Evolutionary conservation across 2,329 filamentous ascomycete species (phyloP).

Genomic region (Cercospora zeae-maydis): DNA sequence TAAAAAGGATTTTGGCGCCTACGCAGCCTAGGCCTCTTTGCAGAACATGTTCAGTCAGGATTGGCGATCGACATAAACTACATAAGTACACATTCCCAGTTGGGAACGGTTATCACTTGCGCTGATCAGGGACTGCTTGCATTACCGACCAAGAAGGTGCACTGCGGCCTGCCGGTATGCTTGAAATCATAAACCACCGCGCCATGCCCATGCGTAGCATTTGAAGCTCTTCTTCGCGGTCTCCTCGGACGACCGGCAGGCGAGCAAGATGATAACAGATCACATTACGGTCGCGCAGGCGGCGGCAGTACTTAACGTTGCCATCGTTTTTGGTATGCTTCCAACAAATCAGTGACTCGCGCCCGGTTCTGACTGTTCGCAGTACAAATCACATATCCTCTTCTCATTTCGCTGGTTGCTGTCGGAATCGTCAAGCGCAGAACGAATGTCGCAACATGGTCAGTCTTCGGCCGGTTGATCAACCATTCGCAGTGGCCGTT

Average conservation of each 20-base stretch:
- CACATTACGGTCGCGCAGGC: slow-evolving; percentile 12
- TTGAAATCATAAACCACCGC: neutral
- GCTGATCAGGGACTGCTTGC: neutral
- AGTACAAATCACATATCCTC: slow-evolving; percentile 13
- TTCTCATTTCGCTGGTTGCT: slow-evolving; percentile 9
- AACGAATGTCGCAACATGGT: slow-evolving; percentile 15
- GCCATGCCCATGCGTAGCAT: neutral
- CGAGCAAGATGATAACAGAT: neutral
- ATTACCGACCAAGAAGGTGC: neutral
- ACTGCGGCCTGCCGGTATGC: neutral
- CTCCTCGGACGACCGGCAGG: neutral
- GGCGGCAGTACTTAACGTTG: slow-evolving; percentile 12
- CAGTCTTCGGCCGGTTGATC: slow-evolving; percentile 13
- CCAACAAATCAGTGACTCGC: neutral
- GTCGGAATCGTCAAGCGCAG: slow-evolving; percentile 8
- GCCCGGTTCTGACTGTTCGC: neutral
- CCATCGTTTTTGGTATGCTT: slow-evolving; percentile 6
- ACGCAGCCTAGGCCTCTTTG: too few relatives aligned
- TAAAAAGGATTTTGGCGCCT: neutral
- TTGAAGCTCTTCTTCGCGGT: neutral
- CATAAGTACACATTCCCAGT: neutral
- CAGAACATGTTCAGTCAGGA: neutral
- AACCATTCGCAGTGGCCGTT: slow-evolving; percentile 12
- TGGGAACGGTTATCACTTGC: neutral
- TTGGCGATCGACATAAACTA: neutral